Evolutionary conservation across 2,329 filamentous ascomycete species (phyloP), one percentile per base, ranked within the genome.

Genomic region (Ophiostoma piceae): DNA sequence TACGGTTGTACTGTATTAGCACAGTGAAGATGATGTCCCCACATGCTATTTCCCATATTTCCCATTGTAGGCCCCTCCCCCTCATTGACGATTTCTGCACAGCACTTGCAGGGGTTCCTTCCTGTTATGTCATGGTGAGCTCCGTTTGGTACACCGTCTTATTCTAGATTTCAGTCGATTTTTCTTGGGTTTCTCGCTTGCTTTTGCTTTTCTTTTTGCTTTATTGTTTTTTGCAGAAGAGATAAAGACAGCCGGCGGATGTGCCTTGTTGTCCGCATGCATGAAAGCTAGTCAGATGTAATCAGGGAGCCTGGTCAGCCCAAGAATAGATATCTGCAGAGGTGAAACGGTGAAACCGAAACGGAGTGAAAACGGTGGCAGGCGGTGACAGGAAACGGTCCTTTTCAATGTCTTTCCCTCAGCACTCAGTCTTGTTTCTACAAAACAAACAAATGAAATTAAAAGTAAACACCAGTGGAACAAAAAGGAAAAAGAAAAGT

Each of bases 401-500:
- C 11, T 14, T 4, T 14, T 4, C 32, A 62, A 62, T 2, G n/a
- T 26, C n/a, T 57, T n/a, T n/a, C n/a, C n/a, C n/a, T n/a, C n/a
- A n/a, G n/a, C n/a, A n/a, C n/a, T n/a, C n/a, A n/a, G n/a, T n/a
- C n/a, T n/a, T n/a, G n/a, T n/a, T n/a, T n/a, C n/a, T n/a, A n/a
- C n/a, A n/a, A 32, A 57, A 62, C 26, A 29, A 62, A 16, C 14
- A 32, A 32, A 7, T 26, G 26, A 14, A 62, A 16, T 12, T 57
- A n/a, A 2, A 41, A 41, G 39, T 57, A 57, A 22, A 26, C 51
- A 29, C 22, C n/a, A 22, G 43, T 47, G 43, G 22, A 57, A 57
- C 39, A 41, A 57, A 26, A 57, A 12, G 51, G 57, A 62, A 62
- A 62, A 62, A 62, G 26, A 62, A 62, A 62, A 62, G 12, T 62